Evolutionary conservation across 768 basidiomycete species (phyloP).

Genomic region (Kwoniella newhampshirensis): DNA sequence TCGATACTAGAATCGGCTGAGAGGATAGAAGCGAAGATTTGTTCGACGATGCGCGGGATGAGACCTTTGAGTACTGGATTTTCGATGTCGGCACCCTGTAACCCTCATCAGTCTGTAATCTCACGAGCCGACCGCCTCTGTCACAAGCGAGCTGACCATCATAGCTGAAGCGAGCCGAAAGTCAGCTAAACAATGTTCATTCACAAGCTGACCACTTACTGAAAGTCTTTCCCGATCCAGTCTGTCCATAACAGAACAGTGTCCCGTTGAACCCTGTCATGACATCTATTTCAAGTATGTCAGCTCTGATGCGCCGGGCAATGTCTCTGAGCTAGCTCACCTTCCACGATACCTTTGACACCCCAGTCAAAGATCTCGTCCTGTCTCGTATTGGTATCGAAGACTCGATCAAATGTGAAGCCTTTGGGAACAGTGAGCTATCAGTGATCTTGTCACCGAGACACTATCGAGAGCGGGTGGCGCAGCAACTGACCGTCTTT

Average conservation of each 20-base stretch:
- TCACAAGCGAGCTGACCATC: conserved; percentile 67
- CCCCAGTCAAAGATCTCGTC: conserved; percentile 97
- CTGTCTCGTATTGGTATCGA: conserved; percentile 87
- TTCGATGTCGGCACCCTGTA: conserved; percentile 94
- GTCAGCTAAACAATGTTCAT: neutral
- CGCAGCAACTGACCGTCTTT: conserved; percentile 68
- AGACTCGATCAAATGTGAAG: conserved; percentile 96
- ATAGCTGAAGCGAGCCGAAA: conserved; percentile 76
- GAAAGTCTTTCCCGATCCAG: conserved; percentile 51
- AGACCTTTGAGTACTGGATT: conserved; percentile 89
- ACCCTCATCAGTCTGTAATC: neutral
- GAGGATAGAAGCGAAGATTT: conserved; percentile 97
- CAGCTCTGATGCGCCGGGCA: conserved; percentile 2
- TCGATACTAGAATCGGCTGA: conserved; percentile 92
- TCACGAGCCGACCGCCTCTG: neutral
- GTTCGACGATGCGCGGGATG: conserved; percentile 96
- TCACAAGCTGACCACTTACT: conserved; percentile 45
- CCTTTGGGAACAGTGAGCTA: conserved; percentile 50
- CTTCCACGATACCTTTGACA: conserved; percentile 94
- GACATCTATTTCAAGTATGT: conserved; percentile 67
- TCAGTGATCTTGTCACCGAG: no score
- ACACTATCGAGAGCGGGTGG: no score
- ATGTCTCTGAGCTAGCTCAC: conserved; percentile 53
- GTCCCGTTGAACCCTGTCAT: conserved; percentile 98
- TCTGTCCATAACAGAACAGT: conserved; percentile 62